Evolutionary conservation across 129 eudicot genomes (phyloP).

Genomic region (Pulicaria dysenterica): DNA sequence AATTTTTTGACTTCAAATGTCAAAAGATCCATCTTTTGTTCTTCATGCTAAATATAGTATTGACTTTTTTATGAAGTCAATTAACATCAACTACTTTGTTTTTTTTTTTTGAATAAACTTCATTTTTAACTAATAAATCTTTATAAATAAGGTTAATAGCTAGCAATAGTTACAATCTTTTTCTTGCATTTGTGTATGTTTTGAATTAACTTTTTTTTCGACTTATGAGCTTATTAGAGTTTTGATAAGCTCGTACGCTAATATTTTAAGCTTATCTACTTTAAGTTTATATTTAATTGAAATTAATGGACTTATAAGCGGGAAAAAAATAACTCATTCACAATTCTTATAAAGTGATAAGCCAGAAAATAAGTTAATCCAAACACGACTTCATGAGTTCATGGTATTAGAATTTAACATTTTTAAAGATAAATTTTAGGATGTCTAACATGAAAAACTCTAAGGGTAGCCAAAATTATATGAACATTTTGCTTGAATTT

Average conservation of each 20-base stretch:
- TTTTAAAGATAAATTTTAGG: too few relatives aligned
- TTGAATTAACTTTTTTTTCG: neutral
- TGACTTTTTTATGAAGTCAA: neutral
- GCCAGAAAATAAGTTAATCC: too few relatives aligned
- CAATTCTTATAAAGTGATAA: too few relatives aligned
- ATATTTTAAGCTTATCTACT: too few relatives aligned
- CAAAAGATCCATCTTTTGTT: slow-evolving; percentile 3
- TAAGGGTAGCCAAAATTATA: neutral
- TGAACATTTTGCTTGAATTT: slow-evolving; percentile 8
- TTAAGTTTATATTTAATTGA: too few relatives aligned
- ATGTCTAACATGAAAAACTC: neutral
- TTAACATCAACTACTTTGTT: neutral
- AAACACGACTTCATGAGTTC: too few relatives aligned
- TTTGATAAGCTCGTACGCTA: too few relatives aligned
- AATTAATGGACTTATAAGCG: too few relatives aligned
- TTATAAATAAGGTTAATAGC: neutral
- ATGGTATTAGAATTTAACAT: too few relatives aligned
- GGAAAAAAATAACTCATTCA: too few relatives aligned
- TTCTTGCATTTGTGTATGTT: neutral
- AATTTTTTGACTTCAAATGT: slow-evolving; percentile 2
- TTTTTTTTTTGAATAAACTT: neutral
- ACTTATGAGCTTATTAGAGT: too few relatives aligned
- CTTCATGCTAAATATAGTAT: neutral
- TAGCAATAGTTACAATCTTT: neutral
- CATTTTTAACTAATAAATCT: too few relatives aligned